phyloP scores from a whole-genome alignment of 2,329 filamentous ascomycete species.

The Neoscytalidium dimidiatum region DNA sequence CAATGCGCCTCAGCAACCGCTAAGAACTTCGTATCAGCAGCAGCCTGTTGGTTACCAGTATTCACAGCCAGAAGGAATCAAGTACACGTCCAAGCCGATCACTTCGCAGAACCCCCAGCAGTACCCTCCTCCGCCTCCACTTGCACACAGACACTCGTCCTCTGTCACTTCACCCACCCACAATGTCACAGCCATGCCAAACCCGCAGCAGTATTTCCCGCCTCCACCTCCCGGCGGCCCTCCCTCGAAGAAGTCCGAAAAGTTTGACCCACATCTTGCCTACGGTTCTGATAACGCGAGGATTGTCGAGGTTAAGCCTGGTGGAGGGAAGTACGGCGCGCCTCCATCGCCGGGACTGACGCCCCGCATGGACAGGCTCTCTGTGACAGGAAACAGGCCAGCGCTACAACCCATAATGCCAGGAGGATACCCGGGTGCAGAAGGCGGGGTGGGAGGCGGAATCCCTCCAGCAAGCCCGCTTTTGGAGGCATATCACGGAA shows the following conservation, averaged over 20 bases:
- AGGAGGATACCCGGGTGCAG: slow-evolving; percentile 31
- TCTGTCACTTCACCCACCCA: slow-evolving; percentile 6
- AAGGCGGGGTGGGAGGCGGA: slow-evolving; percentile 27
- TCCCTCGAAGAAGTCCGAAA: slow-evolving; percentile 25
- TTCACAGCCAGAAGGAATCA: slow-evolving; percentile 43
- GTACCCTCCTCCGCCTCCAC: slow-evolving; percentile 19
- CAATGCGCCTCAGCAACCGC: slow-evolving; percentile 20
- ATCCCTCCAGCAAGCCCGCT: slow-evolving; percentile 77
- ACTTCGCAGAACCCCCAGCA: slow-evolving; percentile 23
- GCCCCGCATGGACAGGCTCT: slow-evolving; percentile 48
- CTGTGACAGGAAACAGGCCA: slow-evolving; percentile 48
- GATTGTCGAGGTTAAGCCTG: slow-evolving; percentile 47
- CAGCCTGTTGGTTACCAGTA: slow-evolving; percentile 38
- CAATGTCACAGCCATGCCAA: slow-evolving; percentile 27
- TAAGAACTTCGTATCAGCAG: slow-evolving; percentile 19
- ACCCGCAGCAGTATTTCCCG: slow-evolving; percentile 22
- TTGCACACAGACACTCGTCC: slow-evolving; percentile 1
- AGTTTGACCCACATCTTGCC: slow-evolving; percentile 26
- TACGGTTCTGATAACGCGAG: slow-evolving; percentile 27
- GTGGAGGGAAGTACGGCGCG: slow-evolving; percentile 30
- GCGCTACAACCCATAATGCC: slow-evolving; percentile 40
- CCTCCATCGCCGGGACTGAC: slow-evolving; percentile 38
- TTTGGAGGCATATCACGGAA: slow-evolving; percentile 88
- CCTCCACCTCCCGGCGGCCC: slow-evolving; percentile 22
- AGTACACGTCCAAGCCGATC: slow-evolving; percentile 45